Percentiles rank a stretch among this genome's conserved stretches.
Evolutionary conservation across 257 asterid genomes (phyloP).

Genomic region (Penstemon barbatus): DNA sequence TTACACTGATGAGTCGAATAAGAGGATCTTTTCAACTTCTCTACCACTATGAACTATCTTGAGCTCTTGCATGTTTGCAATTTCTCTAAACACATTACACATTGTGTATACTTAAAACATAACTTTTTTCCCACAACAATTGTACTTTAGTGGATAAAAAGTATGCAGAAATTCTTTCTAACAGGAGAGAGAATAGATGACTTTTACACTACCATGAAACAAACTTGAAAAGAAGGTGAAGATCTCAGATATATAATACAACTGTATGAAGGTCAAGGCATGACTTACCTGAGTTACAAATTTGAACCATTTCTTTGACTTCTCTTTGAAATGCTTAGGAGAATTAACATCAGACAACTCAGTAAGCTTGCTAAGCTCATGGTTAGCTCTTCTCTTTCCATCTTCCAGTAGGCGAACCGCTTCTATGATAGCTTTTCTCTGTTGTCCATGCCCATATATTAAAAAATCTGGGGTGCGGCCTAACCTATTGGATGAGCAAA

Average conservation of each 20-base stretch:
- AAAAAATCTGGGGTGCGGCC: conserved; percentile 78
- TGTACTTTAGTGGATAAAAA: conserved; percentile 2
- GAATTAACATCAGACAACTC: conserved; percentile 50
- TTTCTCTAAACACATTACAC: conserved; percentile 21
- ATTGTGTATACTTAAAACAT: neutral
- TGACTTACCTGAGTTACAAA: conserved; percentile 71
- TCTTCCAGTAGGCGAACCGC: conserved; percentile 78
- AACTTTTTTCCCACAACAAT: conserved; percentile 1
- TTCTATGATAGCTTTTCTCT: conserved; percentile 88
- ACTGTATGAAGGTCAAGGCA: conserved; percentile 3
- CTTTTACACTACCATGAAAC: conserved; percentile 12
- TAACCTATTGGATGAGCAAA: conserved; percentile 57
- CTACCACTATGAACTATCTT: neutral
- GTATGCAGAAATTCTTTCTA: neutral
- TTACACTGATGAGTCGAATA: neutral
- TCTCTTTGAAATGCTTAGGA: conserved; percentile 73
- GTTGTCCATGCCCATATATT: conserved; percentile 94
- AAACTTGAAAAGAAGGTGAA: conserved; percentile 16
- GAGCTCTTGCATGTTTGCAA: conserved; percentile 25
- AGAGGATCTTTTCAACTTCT: neutral
- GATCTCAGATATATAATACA: conserved; percentile 17
- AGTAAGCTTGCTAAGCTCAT: conserved; percentile 40
- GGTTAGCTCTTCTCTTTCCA: conserved; percentile 48
- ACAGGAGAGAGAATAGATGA: conserved; percentile 1
- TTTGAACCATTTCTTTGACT: conserved; percentile 95